A percentile compares a stretch with the other conserved stretches of the same genome.
Conservation (phyloP, 1,284 basidiomycete species). For the Ceratobasidium papillatum region DNA sequence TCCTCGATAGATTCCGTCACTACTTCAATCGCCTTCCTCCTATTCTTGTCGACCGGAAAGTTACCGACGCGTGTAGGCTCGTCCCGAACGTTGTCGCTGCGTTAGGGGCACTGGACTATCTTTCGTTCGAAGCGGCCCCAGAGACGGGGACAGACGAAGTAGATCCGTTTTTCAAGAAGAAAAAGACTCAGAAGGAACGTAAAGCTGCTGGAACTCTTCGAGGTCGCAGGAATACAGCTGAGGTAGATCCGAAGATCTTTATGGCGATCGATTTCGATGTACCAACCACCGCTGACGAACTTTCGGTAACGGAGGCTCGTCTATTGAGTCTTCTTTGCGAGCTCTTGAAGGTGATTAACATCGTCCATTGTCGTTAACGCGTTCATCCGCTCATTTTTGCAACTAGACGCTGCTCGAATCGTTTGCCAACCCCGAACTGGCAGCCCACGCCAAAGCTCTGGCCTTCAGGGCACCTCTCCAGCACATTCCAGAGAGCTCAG, state of each 20-base stretch:
- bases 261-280: constrained; percentile 12
- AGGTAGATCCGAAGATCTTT: constrained; percentile 17
- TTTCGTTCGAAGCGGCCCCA: neutral
- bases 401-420: constrained; percentile 11
- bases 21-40: constrained; percentile 35
- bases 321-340: neutral
- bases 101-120: neutral
- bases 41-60: constrained; percentile 3
- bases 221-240: constrained; percentile 6
- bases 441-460: neutral
- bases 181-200: constrained; percentile 16
- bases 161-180: constrained; percentile 17
- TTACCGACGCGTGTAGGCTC: constrained; percentile 13
- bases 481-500: neutral
- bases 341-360: constrained; percentile 4
- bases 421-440: constrained; percentile 11
- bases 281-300: constrained; percentile 3
- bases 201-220: constrained; percentile 7
- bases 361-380: neutral
- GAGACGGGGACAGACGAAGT: neutral
- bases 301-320: neutral
- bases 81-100: neutral
- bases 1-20: neutral
- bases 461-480: constrained; percentile 9
- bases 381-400: neutral